phyloP scores from a whole-genome alignment of 2,329 filamentous ascomycete genomes.

The Aspergillus phoenicis region DNA sequence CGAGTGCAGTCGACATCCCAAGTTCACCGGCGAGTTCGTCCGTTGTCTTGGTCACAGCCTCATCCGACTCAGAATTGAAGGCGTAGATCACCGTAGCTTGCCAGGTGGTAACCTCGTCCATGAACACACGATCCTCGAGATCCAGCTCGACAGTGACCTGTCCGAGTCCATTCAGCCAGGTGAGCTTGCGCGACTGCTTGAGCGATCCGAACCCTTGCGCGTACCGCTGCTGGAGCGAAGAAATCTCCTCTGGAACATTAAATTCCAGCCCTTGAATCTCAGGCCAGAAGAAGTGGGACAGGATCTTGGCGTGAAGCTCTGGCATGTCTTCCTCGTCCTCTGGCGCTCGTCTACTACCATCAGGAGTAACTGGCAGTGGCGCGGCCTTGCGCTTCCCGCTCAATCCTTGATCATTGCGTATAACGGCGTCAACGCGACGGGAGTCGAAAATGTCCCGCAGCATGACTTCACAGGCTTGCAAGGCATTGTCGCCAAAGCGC shows the following conservation, averaged over 20 bases:
- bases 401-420: constrained; percentile 58
- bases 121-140: constrained; percentile 75
- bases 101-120: constrained; percentile 74
- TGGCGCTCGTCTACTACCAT: constrained; percentile 25
- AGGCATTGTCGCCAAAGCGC: constrained; percentile 78
- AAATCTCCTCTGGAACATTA: constrained; percentile 48
- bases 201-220: constrained; percentile 74
- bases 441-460: constrained; percentile 89
- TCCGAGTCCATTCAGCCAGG: constrained; percentile 83
- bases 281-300: constrained; percentile 94
- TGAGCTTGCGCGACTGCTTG: constrained; percentile 82
- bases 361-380: constrained; percentile 21
- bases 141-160: constrained; percentile 79
- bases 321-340: constrained; percentile 36
- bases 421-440: constrained; percentile 67
- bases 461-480: constrained; percentile 98
- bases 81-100: constrained; percentile 86
- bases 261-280: constrained; percentile 63
- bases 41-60: constrained; percentile 43
- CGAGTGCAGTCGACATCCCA: constrained; percentile 58
- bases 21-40: constrained; percentile 52
- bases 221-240: constrained; percentile 68
- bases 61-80: constrained; percentile 60
- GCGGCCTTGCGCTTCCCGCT: constrained; percentile 28
- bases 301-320: constrained; percentile 75